phyloP scores from a whole-genome alignment of 805 yeast genomes.

The Clavispora fructus region DNA sequence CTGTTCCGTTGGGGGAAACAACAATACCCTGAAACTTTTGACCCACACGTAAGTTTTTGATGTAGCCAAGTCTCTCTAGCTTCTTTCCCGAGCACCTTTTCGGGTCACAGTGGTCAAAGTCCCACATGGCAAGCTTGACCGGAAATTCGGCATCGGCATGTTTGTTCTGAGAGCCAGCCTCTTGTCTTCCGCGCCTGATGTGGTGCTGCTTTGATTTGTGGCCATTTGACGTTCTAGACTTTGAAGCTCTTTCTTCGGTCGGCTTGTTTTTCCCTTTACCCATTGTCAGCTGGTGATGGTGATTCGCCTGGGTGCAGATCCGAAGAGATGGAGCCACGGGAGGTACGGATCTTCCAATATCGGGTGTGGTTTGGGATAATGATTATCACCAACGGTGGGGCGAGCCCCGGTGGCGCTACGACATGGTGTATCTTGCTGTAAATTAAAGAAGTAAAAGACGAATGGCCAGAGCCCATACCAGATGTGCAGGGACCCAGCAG shows the following conservation, averaged over 20 bases:
- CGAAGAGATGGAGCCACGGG: neutral
- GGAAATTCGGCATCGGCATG: slow-evolving; percentile 47
- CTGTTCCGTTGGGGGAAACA: slow-evolving; percentile 88
- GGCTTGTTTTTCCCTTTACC: slow-evolving; percentile 54
- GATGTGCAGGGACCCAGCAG: slow-evolving; percentile 12
- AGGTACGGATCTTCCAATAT: too few species aligned
- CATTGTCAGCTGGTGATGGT: slow-evolving; percentile 26
- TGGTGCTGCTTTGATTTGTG: slow-evolving; percentile 53
- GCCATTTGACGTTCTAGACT: slow-evolving; percentile 45
- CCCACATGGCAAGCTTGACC: slow-evolving; percentile 96
- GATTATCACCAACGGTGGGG: too few species aligned
- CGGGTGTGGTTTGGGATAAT: too few species aligned
- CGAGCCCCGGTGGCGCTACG: neutral
- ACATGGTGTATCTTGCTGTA: neutral
- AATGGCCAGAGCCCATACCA: slow-evolving; percentile 11
- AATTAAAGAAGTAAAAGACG: slow-evolving; percentile 1
- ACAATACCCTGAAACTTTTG: slow-evolving; percentile 89
- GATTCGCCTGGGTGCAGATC: neutral
- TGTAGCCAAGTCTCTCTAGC: slow-evolving; percentile 80
- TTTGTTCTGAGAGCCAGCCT: slow-evolving; percentile 21
- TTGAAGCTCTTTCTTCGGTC: slow-evolving; percentile 34
- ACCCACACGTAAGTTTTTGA: slow-evolving; percentile 77
- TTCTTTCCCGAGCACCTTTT: slow-evolving; percentile 96
- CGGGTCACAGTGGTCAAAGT: slow-evolving; percentile 97
- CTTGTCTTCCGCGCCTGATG: slow-evolving; percentile 34